These are phyloP conservation scores for Tilletia horrida DNA, from an alignment of 1,284 basidiomycete species.

Conservation along the genomic window DNA sequence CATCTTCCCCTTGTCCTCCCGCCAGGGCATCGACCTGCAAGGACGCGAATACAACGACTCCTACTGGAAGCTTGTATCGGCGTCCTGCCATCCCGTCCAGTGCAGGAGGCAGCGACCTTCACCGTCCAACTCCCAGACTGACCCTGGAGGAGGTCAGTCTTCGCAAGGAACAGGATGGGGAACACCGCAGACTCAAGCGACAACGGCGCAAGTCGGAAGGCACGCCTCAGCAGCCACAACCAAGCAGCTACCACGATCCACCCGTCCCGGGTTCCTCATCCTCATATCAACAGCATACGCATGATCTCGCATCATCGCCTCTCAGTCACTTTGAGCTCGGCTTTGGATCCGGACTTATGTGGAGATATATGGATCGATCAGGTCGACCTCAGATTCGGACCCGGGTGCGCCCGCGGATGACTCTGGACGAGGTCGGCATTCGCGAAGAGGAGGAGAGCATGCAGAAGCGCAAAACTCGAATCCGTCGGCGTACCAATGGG, in stretches of 20 bases:
- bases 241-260: not conserved
- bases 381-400: slow-evolving; percentile 5
- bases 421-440: slow-evolving; percentile 7
- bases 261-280: not conserved
- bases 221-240: slow-evolving; percentile 2
- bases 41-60: not conserved
- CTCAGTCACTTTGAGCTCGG: not conserved
- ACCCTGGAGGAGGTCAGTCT: not conserved
- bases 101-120: not conserved
- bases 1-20: not conserved
- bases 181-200: not conserved
- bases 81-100: not conserved
- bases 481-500: not conserved
- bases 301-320: slow-evolving; percentile 2
- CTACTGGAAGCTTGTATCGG: not conserved
- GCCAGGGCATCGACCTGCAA: not conserved
- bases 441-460: slow-evolving; percentile 1
- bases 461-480: slow-evolving; percentile 9
- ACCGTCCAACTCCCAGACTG: not conserved
- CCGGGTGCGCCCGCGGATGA: slow-evolving; percentile 8
- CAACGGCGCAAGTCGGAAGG: slow-evolving; percentile 5
- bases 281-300: not conserved
- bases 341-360: not conserved
- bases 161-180: slow-evolving; percentile 4
- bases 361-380: slow-evolving; percentile 11